phyloP scores from a whole-genome alignment of 371 early-diverging fungal genomes.

The Mortierella sp. region DNA sequence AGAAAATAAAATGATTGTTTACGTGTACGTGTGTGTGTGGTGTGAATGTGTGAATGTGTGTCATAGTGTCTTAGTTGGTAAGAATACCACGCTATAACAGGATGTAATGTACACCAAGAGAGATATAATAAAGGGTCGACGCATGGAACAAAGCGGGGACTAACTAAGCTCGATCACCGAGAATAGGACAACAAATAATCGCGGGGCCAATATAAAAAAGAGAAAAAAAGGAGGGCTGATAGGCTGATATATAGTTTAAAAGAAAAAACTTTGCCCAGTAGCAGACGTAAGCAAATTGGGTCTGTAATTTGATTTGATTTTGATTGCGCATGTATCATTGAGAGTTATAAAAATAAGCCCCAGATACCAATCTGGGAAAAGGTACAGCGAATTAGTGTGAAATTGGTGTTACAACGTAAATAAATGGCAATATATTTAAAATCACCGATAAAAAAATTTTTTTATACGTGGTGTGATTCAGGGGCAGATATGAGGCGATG shows the following conservation, averaged over 20 bases:
- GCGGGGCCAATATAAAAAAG: not conserved
- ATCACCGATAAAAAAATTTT: not conserved
- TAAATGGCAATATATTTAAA: not conserved
- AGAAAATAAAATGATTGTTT: slow-evolving; percentile 5
- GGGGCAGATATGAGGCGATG: not conserved
- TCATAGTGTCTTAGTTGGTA: not conserved
- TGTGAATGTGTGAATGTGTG: no score
- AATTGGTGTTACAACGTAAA: slow-evolving; percentile 1
- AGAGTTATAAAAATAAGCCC: not conserved
- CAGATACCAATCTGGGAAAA: not conserved
- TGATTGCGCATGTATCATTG: no score
- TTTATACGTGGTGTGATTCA: not conserved
- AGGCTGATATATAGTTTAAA: not conserved
- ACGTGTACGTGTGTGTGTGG: not conserved
- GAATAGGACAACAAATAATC: slow-evolving; percentile 7
- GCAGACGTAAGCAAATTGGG: not conserved
- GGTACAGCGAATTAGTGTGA: slow-evolving; percentile 4
- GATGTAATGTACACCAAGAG: no score
- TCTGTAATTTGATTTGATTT: no score
- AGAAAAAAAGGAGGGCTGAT: not conserved
- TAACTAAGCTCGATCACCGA: not conserved
- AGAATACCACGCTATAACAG: no score
- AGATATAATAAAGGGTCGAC: not conserved
- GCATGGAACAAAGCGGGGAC: slow-evolving; percentile 5
- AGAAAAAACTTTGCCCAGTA: not conserved